phyloP scores from a whole-genome alignment of 2,329 filamentous ascomycete species.

The Juglanconis sp. region DNA sequence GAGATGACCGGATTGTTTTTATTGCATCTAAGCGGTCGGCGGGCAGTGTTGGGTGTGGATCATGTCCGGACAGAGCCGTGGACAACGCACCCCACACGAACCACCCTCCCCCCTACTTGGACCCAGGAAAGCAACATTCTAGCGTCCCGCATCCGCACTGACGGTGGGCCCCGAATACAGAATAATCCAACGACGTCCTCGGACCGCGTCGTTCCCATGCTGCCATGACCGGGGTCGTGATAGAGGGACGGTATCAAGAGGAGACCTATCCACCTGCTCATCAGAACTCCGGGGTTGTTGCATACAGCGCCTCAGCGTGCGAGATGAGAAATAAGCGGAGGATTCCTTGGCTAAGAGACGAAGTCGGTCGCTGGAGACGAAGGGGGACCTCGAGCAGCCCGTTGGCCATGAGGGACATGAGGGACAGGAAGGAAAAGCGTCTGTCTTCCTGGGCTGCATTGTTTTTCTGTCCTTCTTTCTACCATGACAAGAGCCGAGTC shows the following conservation, averaged over 20 bases:
- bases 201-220: neutral
- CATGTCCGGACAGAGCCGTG: neutral
- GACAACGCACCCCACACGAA: neutral
- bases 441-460: neutral
- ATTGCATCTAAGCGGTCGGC: neutral
- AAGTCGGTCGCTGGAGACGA: no score
- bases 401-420: neutral
- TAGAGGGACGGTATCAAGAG: neutral
- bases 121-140: neutral
- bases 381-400: no score
- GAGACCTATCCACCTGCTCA: neutral
- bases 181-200: neutral
- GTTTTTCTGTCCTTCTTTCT: neutral
- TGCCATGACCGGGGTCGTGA: neutral
- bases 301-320: neutral
- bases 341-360: neutral
- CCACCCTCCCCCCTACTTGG: neutral
- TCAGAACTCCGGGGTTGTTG: neutral
- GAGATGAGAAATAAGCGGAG: neutral
- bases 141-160: neutral
- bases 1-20: constrained; percentile 22
- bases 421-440: neutral
- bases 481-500: neutral
- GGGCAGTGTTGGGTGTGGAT: constrained; percentile 1
- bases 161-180: neutral